Evolutionary conservation across 2,329 filamentous ascomycete species (phyloP).

Genomic region (Escovopsis weberi): DNA sequence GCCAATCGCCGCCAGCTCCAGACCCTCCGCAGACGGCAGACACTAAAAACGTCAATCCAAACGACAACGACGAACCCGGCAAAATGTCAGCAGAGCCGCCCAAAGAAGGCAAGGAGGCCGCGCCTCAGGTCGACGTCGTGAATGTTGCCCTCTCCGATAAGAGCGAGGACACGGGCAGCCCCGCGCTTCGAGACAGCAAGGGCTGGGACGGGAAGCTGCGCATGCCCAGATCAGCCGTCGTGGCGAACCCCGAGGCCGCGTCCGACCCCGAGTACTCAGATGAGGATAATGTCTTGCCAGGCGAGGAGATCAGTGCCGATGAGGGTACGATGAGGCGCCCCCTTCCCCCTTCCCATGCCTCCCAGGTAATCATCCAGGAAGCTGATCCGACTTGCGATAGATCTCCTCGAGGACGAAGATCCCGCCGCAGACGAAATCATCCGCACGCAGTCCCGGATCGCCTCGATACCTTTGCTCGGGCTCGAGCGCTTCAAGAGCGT

Average conservation of each 20-base stretch:
- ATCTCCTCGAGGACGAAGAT: conserved; percentile 47
- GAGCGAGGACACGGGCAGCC: conserved; percentile 28
- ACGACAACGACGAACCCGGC: neutral
- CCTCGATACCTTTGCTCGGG: conserved; percentile 61
- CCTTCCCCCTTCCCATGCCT: no score
- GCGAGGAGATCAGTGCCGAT: conserved; percentile 66
- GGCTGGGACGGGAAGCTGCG: conserved; percentile 79
- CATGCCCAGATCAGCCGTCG: conserved; percentile 44
- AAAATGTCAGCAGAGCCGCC: conserved; percentile 28
- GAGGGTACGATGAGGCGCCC: conserved; percentile 42
- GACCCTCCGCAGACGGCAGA: neutral
- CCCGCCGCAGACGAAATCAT: conserved; percentile 63
- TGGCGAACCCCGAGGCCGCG: conserved; percentile 68
- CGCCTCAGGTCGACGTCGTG: conserved; percentile 34
- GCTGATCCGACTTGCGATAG: conserved; percentile 17
- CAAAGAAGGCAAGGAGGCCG: conserved; percentile 22
- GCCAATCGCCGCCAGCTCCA: no score
- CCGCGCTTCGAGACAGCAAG: conserved; percentile 41
- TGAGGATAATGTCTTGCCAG: conserved; percentile 50
- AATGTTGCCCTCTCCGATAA: conserved; percentile 26
- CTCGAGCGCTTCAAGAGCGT: conserved; percentile 72
- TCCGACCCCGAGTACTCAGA: conserved; percentile 77
- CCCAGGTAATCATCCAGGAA: neutral
- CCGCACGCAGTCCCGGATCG: conserved; percentile 73
- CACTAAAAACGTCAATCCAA: neutral